These are phyloP conservation scores for Pichia ethanolica DNA, from an alignment of 805 yeast species.

Conservation along the genomic window DNA sequence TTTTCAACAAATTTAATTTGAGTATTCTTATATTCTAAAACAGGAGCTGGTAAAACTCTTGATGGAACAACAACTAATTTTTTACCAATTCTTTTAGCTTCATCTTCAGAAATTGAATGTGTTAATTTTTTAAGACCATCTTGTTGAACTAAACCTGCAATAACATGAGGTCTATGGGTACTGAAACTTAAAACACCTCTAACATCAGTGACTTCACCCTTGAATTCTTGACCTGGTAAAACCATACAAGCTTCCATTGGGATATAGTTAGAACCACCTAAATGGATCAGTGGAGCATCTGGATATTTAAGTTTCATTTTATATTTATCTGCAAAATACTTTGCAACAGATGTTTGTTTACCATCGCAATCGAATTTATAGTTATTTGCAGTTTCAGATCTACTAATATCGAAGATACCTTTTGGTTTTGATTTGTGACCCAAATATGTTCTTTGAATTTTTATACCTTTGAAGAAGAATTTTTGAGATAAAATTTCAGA, in stretches of 20 bases:
- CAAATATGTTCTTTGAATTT: constrained; percentile 18
- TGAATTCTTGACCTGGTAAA: constrained; percentile 24
- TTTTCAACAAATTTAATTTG: constrained; percentile 14
- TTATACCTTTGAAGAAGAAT: constrained; percentile 19
- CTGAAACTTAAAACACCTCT: constrained; percentile 25
- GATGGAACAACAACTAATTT: constrained; percentile 24
- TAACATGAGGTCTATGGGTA: constrained; percentile 24
- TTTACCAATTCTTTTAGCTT: constrained; percentile 15
- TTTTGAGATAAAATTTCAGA: constrained; percentile 9
- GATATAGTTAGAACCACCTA: constrained; percentile 22
- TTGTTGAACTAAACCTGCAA: constrained; percentile 23
- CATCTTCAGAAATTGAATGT: constrained; percentile 6
- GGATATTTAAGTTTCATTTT: constrained; percentile 21
- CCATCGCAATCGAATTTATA: constrained; percentile 20
- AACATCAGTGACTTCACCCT: constrained; percentile 23
- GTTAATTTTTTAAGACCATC: constrained; percentile 19
- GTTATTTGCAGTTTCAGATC: constrained; percentile 15
- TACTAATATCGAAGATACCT: constrained; percentile 18
- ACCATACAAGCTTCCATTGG: constrained; percentile 25
- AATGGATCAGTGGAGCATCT: constrained; percentile 21
- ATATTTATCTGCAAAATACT: constrained; percentile 20
- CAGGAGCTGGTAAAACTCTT: constrained; percentile 20
- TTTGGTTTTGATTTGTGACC: constrained; percentile 19
- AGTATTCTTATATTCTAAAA: constrained; percentile 16
- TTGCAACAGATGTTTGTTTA: constrained; percentile 19